Conservation (phyloP, 139 green algal genomes). For the Desmodesmus armatus region DNA sequence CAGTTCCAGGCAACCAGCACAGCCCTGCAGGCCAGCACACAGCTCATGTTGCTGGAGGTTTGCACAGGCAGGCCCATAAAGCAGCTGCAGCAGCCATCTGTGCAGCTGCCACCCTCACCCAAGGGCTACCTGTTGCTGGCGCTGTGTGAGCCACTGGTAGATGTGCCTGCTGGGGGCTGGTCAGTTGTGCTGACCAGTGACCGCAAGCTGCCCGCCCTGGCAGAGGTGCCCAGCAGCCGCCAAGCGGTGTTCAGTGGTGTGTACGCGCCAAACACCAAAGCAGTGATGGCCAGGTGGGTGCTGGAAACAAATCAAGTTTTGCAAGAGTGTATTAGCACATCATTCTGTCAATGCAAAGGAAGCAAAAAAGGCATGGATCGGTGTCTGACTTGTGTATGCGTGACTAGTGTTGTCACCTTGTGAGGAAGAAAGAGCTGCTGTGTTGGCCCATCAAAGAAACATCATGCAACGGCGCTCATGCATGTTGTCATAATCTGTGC, state of each 20-base stretch:
- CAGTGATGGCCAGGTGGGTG: constrained; percentile 48
- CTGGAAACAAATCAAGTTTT: not conserved
- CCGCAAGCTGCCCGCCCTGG: not conserved
- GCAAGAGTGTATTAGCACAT: no score
- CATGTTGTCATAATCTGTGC: not conserved
- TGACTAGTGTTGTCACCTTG: no score
- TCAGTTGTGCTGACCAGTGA: constrained; percentile 41
- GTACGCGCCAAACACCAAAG: constrained; percentile 60
- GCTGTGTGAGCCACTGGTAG: constrained; percentile 28
- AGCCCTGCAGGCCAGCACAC: constrained; percentile 43
- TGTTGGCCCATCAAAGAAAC: constrained; percentile 47
- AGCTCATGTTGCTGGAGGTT: constrained; percentile 57
- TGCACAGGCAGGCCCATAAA: no score
- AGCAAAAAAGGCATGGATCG: no score
- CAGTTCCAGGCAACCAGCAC: constrained; percentile 46
- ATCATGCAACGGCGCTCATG: not conserved
- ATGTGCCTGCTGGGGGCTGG: constrained; percentile 50
- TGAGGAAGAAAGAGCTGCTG: constrained; percentile 15
- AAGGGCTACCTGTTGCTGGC: constrained; percentile 60
- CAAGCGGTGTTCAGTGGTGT: constrained; percentile 44
- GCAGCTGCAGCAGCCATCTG: not conserved
- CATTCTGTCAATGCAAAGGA: no score
- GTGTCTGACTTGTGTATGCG: no score
- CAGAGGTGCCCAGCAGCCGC: constrained; percentile 32
- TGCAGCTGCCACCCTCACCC: constrained; percentile 32